Evolutionary conservation across 345 rosid genomes (phyloP).

Genomic region (Populus simonii): DNA sequence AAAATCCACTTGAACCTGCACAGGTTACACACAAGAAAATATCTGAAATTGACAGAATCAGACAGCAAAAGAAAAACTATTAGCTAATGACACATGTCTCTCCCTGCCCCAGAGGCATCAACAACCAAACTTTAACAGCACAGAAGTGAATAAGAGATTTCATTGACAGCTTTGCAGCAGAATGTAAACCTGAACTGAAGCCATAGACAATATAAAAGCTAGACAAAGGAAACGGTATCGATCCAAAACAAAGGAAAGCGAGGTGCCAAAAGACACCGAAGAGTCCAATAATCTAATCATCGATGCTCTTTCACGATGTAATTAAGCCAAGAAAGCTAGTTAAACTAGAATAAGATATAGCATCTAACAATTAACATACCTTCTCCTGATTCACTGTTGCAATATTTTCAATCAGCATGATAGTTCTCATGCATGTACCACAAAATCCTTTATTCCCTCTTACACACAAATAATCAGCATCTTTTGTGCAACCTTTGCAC

Average conservation of each 20-base stretch:
- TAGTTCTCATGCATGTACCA: slow-evolving; percentile 78
- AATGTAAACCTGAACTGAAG: background rate
- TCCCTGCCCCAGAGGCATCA: background rate
- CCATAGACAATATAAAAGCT: background rate
- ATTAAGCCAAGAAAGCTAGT: background rate
- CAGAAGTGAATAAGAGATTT: background rate
- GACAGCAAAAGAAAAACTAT: background rate
- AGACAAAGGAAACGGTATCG: background rate
- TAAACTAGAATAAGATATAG: slow-evolving; percentile 1
- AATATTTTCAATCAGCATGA: slow-evolving; percentile 81
- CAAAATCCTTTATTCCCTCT: slow-evolving; percentile 91
- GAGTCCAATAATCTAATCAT: background rate
- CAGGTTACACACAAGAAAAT: slow-evolving; percentile 9
- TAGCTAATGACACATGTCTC: background rate
- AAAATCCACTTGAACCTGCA: slow-evolving; percentile 93
- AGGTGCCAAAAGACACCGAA: background rate
- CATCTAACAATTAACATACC: slow-evolving; percentile 40
- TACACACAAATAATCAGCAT: slow-evolving; percentile 72
- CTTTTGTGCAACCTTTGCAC: slow-evolving; percentile 89
- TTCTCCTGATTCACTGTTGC: slow-evolving; percentile 47
- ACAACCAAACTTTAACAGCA: background rate
- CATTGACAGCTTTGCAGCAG: background rate
- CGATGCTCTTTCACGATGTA: slow-evolving; percentile 4
- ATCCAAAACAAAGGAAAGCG: background rate
- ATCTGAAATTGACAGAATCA: background rate